Conservation (phyloP, 1,139 yeast species). For the Diutina catenulata region DNA sequence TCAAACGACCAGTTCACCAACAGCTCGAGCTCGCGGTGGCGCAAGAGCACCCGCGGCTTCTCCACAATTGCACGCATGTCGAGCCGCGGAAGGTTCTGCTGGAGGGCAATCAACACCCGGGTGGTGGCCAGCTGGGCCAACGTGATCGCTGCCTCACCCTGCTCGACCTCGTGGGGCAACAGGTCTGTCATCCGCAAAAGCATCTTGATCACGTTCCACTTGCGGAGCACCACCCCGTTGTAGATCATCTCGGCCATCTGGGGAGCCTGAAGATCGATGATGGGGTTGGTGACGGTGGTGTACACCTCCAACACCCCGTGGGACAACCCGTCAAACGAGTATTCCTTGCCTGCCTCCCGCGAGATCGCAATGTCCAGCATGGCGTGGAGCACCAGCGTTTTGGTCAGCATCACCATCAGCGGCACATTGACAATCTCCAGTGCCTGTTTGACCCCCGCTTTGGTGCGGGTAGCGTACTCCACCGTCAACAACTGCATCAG, state of each 20-base stretch:
- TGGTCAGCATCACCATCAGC: slow-evolving; percentile 38
- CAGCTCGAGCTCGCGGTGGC: slow-evolving; percentile 11
- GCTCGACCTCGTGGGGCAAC: background rate
- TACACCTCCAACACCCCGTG: slow-evolving; percentile 26
- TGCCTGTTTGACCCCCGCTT: slow-evolving; percentile 6
- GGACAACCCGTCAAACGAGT: slow-evolving; percentile 17
- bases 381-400: slow-evolving; percentile 17
- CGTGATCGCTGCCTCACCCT: slow-evolving; percentile 9
- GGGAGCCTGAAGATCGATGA: slow-evolving; percentile 35
- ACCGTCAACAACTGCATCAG: slow-evolving; percentile 30
- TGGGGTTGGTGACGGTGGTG: slow-evolving; percentile 36
- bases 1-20: slow-evolving; percentile 23
- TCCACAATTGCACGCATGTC: slow-evolving; percentile 7
- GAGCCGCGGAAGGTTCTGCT: background rate
- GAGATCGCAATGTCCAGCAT: background rate
- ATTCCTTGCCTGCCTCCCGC: background rate
- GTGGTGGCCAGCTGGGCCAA: slow-evolving; percentile 15
- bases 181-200: slow-evolving; percentile 16
- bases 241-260: slow-evolving; percentile 31
- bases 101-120: slow-evolving; percentile 7
- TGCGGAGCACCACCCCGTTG: slow-evolving; percentile 11
- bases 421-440: slow-evolving; percentile 42
- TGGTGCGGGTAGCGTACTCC: slow-evolving; percentile 5
- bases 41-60: background rate
- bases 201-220: slow-evolving; percentile 19